Conservation (phyloP, 1,284 basidiomycete species). For the Puccinia hordei region DNA sequence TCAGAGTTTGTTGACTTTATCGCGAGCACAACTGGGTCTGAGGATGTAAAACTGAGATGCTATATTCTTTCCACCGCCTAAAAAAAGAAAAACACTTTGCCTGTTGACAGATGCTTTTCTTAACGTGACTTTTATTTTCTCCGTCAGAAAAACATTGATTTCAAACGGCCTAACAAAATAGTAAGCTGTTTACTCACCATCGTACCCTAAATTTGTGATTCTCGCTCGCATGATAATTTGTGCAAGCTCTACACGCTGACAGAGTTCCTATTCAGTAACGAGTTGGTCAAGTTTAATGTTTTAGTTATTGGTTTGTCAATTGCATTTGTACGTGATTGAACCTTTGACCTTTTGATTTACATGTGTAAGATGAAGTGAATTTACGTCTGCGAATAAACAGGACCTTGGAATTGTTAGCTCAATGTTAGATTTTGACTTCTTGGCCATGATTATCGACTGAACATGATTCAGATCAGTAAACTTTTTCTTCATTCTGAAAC, state of each 20-base stretch:
- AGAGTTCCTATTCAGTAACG: background rate
- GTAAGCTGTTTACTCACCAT: background rate
- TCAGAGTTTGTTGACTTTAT: slow-evolving; percentile 10
- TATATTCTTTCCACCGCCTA: background rate
- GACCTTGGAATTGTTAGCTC: slow-evolving; percentile 25
- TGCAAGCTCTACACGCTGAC: background rate
- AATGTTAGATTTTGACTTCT: background rate
- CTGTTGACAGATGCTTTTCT: slow-evolving; percentile 20
- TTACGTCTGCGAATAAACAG: background rate
- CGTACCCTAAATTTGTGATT: background rate
- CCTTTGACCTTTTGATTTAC: background rate
- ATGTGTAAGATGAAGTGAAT: background rate
- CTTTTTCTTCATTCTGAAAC: background rate
- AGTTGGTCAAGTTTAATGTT: slow-evolving; percentile 26
- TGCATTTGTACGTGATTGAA: slow-evolving; percentile 23
- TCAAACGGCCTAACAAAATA: slow-evolving; percentile 28
- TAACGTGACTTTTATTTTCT: background rate
- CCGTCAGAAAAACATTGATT: slow-evolving; percentile 22
- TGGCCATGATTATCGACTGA: background rate
- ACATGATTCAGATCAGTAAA: background rate
- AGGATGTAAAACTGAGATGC: background rate
- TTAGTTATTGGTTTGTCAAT: slow-evolving; percentile 13
- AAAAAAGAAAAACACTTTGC: slow-evolving; percentile 14
- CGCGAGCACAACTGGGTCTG: background rate
- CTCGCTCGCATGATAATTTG: background rate